Base-by-base conservation (phyloP, 2,329 filamentous ascomycete genomes). In the Capronia coronata region DNA sequence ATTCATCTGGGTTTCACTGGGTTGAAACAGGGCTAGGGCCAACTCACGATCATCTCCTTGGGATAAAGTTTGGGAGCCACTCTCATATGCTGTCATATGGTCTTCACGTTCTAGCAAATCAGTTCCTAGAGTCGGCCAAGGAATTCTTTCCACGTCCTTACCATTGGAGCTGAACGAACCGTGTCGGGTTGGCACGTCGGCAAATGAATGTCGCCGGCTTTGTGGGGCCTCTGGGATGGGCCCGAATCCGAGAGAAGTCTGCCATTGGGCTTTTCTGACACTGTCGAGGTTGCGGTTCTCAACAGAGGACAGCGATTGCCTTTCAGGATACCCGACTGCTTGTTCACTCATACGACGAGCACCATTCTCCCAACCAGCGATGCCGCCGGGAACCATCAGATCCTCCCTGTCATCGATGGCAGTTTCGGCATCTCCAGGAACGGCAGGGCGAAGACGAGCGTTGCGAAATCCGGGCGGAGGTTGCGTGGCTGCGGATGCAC, bases 141-240 rank as follows among this genome's bases (percentile, higher is more conserved):
- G 42, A 13, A 44, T 41, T 37, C 43, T 40, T 39, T 41, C 18
- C 19, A 13, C 19, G 21, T 62, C 46, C 37, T 70, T 65, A 59
- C 65, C 58, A 52, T 65, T 61, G 43, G 69, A 64, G 46, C 68
- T 62, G 42, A 73, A 63, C 9, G 72, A 74, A 22, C 62, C 61
- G 45, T 75, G 69, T 35, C 73, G 67, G 29, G 72, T 69, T 9
- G 73, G 71, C 37, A 75, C 69, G 53, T 75, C 72, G 22, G 72
- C 73, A 51, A 75, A 75, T 13, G 73, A 75, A 59, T 75, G 73
- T 16, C 73, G 71, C 30, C 73, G 70, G 55, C 73, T 75, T 55
- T 75, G 72, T 23, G 73, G 67, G 19, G 69, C 62, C 52, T 75
- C 72, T 27, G 65, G 60, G 37, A 71, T 63, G 46, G 70, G 64